A percentile compares a stretch with the other conserved stretches of the same genome.
These are phyloP conservation scores for Vigna hirtella DNA, from an alignment of 306 rosid genomes.

Conservation along the genomic window DNA sequence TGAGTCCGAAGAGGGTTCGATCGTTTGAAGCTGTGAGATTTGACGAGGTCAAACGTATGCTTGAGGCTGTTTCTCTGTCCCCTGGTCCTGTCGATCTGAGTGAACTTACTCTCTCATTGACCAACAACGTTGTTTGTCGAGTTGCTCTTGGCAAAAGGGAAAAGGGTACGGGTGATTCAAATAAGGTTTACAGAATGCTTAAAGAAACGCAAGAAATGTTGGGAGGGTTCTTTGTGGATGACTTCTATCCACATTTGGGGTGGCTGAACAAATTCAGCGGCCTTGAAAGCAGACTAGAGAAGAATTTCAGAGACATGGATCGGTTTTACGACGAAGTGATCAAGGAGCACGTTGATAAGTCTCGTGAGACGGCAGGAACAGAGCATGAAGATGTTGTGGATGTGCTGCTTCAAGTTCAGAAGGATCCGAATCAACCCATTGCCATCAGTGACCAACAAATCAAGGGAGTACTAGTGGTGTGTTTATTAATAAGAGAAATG, in stretches of 20 bases:
- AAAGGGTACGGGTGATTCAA: background rate
- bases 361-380: background rate
- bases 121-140: constrained; percentile 37
- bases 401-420: constrained; percentile 52
- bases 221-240: constrained; percentile 49
- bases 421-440: constrained; percentile 42
- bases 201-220: constrained; percentile 24
- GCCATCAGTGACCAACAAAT: constrained; percentile 33
- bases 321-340: constrained; percentile 51
- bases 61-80: constrained; percentile 24
- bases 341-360: constrained; percentile 45
- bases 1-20: constrained; percentile 48
- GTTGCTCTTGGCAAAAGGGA: constrained; percentile 43
- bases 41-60: constrained; percentile 45
- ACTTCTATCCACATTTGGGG: constrained; percentile 49
- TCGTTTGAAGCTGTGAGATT: constrained; percentile 43
- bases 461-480: constrained; percentile 45
- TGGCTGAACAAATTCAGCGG: constrained; percentile 50
- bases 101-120: background rate
- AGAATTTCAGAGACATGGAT: constrained; percentile 47
- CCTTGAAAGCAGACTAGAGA: constrained; percentile 44
- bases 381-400: constrained; percentile 55
- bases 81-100: constrained; percentile 23
- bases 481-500: background rate
- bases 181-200: constrained; percentile 19